Conservation (phyloP, 371 early-diverging fungal species). For the Mortierella sp. region DNA sequence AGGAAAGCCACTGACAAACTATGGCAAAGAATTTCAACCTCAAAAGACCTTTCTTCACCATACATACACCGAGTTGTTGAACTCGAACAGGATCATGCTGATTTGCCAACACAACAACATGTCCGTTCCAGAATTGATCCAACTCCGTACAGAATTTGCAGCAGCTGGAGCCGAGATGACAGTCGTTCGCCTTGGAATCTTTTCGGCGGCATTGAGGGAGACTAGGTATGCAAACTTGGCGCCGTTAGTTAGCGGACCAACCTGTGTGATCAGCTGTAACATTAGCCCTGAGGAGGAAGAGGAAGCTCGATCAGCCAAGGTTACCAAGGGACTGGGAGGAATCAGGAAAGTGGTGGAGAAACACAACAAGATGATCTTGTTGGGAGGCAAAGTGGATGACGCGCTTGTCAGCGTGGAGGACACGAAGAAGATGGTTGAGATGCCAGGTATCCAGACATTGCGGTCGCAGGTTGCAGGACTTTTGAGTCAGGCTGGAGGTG, state of each 20-base stretch:
- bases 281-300: conserved; percentile 57
- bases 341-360: conserved; percentile 64
- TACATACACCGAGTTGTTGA: conserved; percentile 63
- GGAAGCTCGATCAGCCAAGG: conserved; percentile 48
- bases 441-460: conserved; percentile 68
- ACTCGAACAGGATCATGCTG: conserved; percentile 68
- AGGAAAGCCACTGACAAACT: conserved; percentile 49
- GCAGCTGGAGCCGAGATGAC: conserved; percentile 60
- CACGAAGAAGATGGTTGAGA: conserved; percentile 66
- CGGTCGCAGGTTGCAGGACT: conserved; percentile 69
- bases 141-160: conserved; percentile 64
- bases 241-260: conserved; percentile 69
- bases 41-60: conserved; percentile 62
- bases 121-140: conserved; percentile 69
- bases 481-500: conserved; percentile 69
- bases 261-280: conserved; percentile 67
- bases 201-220: conserved; percentile 64
- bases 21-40: conserved; percentile 57
- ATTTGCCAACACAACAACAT: conserved; percentile 80
- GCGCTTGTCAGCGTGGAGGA: conserved; percentile 65
- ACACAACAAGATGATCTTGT: conserved; percentile 71
- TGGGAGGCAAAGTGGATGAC: conserved; percentile 75
- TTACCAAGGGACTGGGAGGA: conserved; percentile 61
- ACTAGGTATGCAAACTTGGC: conserved; percentile 70
- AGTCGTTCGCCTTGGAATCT: conserved; percentile 67